Evolutionary conservation across 83 land plant genomes (phyloP).

Genomic region (Larix sibirica): DNA sequence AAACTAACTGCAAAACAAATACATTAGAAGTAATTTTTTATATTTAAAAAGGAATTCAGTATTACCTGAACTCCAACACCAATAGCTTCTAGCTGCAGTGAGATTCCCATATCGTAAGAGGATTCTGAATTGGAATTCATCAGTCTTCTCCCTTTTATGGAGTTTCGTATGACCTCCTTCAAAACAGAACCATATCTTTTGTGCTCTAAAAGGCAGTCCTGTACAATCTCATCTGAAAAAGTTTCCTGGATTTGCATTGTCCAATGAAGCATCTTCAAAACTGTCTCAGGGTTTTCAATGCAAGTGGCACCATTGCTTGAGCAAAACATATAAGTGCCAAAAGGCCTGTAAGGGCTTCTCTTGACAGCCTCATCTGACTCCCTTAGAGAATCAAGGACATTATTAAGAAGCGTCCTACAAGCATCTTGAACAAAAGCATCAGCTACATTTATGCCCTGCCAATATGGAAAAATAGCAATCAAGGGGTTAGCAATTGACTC

Average conservation of each 20-base stretch:
- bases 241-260: not conserved
- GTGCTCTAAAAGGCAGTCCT: slow-evolving; percentile 1
- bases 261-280: not conserved
- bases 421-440: slow-evolving; percentile 13
- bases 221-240: not conserved
- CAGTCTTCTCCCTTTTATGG: not conserved
- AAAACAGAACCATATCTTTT: not conserved
- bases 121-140: not conserved
- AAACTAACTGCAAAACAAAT: not conserved
- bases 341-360: slow-evolving; percentile 37
- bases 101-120: slow-evolving; percentile 3
- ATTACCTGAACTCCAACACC: slow-evolving; percentile 8
- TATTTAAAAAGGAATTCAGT: not conserved
- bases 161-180: not conserved
- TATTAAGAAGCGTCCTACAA: slow-evolving; percentile 20
- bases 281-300: slow-evolving; percentile 32
- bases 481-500: slow-evolving; percentile 17
- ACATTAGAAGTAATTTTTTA: not conserved
- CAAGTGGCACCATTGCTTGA: slow-evolving; percentile 42
- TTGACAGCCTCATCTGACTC: not conserved
- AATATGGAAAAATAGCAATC: slow-evolving; percentile 18
- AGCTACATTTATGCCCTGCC: slow-evolving; percentile 25
- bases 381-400: slow-evolving; percentile 8
- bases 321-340: slow-evolving; percentile 54
- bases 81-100: slow-evolving; percentile 1